Evolutionary conservation across 2,329 filamentous ascomycete genomes (phyloP), one percentile per base, ranked within the genome.

Genomic region (Cadophora gregata): DNA sequence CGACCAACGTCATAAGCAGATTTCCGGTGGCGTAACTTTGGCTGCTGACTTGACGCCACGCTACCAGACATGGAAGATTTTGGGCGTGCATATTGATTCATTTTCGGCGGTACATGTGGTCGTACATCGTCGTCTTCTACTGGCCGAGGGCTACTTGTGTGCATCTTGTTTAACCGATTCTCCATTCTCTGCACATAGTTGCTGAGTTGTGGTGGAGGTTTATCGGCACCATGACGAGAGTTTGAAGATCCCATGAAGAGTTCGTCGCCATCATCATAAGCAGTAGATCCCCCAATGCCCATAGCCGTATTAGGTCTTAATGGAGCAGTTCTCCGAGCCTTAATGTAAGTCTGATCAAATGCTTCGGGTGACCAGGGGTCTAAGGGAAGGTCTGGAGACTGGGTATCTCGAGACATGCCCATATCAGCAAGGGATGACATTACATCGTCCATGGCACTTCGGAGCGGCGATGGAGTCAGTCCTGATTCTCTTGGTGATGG

Each of bases 361-460:
- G 90, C 92, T 74, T 97, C 94, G 0, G 93, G 93, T 0, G 93
- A 96, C 96, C 96, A 99, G 4, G 93, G 90, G 75, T 93, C 88
- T 9, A 88, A 79, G 0, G 86, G 81, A 0, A 85, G 81, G 50
- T 87, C 83, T 0, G 87, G 84, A 31, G 86, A 84, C 38, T 86
- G 84, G 16, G 82, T 82, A 25, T 84, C 80, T 64, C 85, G 84
- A 50, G 86, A 82, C 72, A 90, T 83, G 21, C 90, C 90, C 83
- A 99, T 92, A 67, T 94, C 93, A 76, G 97, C 90, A 51, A 99
- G 80, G 64, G 96, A 96, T 71, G 96, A 93, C 88, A 98, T 97
- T 4, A 99, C 94, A 78, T 96, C 95, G 76, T 98, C 95, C 93
- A 99, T 99, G 0, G 96, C 96, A 78, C 94, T 93, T 67, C 96